These are phyloP conservation scores for Fusarium subglutinans DNA, from an alignment of 2,329 filamentous ascomycete genomes.

Conservation along the genomic window DNA sequence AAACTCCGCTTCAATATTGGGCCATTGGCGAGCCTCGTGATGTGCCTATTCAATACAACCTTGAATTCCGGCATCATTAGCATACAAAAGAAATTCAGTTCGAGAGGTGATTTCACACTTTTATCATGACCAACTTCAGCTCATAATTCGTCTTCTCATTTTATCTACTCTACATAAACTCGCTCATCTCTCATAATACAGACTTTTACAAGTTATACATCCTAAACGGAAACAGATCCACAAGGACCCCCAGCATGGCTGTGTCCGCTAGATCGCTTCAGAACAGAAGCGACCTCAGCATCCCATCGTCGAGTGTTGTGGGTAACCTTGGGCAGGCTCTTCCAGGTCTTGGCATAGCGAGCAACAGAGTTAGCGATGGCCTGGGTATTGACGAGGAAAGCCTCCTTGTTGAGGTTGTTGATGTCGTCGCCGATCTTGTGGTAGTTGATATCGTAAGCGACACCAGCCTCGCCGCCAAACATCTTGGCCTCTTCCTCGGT, in stretches of 20 bases:
- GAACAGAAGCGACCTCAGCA: slow-evolving; percentile 43
- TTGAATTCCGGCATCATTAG: neutral
- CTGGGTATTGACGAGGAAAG: slow-evolving; percentile 57
- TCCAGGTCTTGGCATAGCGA: slow-evolving; percentile 53
- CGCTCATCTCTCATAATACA: slow-evolving; percentile 23
- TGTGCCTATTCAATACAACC: neutral
- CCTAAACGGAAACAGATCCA: slow-evolving; percentile 24
- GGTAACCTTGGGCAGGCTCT: slow-evolving; percentile 44
- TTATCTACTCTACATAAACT: slow-evolving; percentile 21
- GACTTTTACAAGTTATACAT: neutral
- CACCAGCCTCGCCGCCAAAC: slow-evolving; percentile 70
- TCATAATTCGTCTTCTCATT: slow-evolving; percentile 26
- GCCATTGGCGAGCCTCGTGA: too few relatives aligned
- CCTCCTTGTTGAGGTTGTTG: slow-evolving; percentile 52
- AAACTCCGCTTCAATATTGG: neutral
- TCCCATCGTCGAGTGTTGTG: slow-evolving; percentile 44
- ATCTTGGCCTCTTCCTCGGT: slow-evolving; percentile 65
- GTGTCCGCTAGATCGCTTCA: slow-evolving; percentile 40
- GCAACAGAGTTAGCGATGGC: slow-evolving; percentile 54
- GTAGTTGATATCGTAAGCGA: slow-evolving; percentile 58
- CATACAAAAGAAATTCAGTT: neutral
- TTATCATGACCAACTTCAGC: neutral
- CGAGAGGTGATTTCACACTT: too few relatives aligned
- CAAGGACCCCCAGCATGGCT: slow-evolving; percentile 44
- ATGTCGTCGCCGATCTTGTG: slow-evolving; percentile 56